Conservation (phyloP, 352 stramenopile genomes). For the Pythium brachiatum region DNA sequence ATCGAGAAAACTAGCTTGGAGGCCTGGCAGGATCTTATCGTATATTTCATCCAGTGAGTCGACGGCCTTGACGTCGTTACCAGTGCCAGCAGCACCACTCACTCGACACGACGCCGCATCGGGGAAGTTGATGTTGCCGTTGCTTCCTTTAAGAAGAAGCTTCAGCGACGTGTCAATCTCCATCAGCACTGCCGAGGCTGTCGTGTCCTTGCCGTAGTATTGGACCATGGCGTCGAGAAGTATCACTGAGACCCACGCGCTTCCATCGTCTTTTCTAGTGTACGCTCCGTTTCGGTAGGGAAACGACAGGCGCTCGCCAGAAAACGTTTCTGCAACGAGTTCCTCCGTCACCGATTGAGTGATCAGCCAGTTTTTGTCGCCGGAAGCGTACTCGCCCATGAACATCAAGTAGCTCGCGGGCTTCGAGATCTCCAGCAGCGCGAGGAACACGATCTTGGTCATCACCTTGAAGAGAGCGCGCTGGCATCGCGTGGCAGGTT, state of each 20-base stretch:
- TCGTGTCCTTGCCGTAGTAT: conserved; percentile 22
- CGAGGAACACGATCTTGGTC: conserved; percentile 34
- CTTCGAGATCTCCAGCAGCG: conserved; percentile 33
- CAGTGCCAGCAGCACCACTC: conserved; percentile 18
- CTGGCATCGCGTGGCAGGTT: conserved; percentile 33
- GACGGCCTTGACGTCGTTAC: conserved; percentile 8
- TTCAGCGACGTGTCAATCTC: conserved; percentile 35
- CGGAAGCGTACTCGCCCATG: conserved; percentile 33
- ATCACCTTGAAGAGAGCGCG: conserved; percentile 47
- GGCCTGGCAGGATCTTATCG: conserved; percentile 35
- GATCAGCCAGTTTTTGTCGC: conserved; percentile 36
- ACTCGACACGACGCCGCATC: conserved; percentile 34
- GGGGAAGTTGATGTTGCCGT: conserved; percentile 40
- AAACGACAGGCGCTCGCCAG: conserved; percentile 31
- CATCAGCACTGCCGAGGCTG: conserved; percentile 18
- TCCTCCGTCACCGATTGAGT: conserved; percentile 31
- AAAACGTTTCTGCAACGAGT: conserved; percentile 34
- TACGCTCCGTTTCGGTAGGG: conserved; percentile 33
- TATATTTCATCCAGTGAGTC: conserved; percentile 34
- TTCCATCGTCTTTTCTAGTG: conserved; percentile 44
- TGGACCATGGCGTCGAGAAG: conserved; percentile 34
- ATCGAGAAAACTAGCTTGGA: conserved; percentile 26
- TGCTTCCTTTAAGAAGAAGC: conserved; percentile 29
- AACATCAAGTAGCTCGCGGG: conserved; percentile 49
- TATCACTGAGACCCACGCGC: conserved; percentile 36